Percentiles rank a stretch among this genome's conserved stretches.
Evolutionary conservation across 345 rosid species (phyloP).

Genomic region (Gossypium australe): DNA sequence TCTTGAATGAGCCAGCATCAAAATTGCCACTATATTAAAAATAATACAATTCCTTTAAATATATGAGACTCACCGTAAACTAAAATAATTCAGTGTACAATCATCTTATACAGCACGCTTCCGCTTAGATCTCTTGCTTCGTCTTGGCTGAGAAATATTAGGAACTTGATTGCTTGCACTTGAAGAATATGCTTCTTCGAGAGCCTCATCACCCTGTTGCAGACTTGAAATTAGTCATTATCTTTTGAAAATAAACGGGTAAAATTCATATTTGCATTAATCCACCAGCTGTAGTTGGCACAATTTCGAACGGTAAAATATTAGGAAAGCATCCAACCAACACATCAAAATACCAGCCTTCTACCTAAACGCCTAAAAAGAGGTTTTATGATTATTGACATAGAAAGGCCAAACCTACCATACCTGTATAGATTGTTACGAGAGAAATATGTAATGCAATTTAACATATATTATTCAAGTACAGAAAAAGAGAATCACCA

Average conservation of each 20-base stretch:
- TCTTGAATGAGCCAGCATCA: constrained; percentile 29
- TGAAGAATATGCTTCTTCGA: constrained; percentile 69
- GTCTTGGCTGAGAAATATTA: constrained; percentile 54
- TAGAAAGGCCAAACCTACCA: constrained; percentile 3
- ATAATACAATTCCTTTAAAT: constrained; percentile 26
- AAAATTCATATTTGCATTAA: neutral
- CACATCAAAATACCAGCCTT: neutral
- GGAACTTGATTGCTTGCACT: constrained; percentile 54
- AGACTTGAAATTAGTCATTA: constrained; percentile 5
- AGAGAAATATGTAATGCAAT: neutral
- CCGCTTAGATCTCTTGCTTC: constrained; percentile 86
- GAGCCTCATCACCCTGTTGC: constrained; percentile 60
- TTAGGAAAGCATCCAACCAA: neutral
- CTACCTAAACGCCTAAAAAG: neutral
- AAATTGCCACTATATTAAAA: constrained; percentile 38
- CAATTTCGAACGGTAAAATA: neutral
- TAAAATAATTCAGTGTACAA: constrained; percentile 23
- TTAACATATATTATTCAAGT: neutral
- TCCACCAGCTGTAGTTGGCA: neutral
- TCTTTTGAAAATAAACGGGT: neutral
- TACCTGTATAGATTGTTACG: neutral
- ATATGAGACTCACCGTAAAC: constrained; percentile 39
- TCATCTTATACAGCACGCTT: constrained; percentile 66
- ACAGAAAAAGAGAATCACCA: neutral
- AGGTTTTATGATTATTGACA: neutral